Evolutionary conservation across 1,139 yeast species (phyloP).

Genomic region (Kodamaea suecica): DNA sequence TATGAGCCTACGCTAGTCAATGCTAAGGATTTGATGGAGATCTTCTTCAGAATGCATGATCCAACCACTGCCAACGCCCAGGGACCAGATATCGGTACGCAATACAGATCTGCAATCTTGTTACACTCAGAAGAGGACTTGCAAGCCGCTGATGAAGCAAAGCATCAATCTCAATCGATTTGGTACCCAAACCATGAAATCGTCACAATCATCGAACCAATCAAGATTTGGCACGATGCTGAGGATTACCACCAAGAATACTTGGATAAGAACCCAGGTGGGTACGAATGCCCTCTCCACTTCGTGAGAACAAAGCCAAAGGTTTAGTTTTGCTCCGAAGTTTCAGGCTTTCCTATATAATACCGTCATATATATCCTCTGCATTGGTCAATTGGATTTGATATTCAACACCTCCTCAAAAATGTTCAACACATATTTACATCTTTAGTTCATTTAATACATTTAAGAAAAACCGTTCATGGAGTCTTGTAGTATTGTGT

Average conservation of each 20-base stretch:
- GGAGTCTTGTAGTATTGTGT: too few species aligned
- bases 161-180: constrained; percentile 31
- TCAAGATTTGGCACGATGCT: constrained; percentile 78
- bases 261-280: constrained; percentile 72
- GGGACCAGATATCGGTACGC: constrained; percentile 83
- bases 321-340: constrained; percentile 14
- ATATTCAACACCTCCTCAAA: constrained; percentile 9
- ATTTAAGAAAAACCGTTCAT: too few species aligned
- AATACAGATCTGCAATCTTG: constrained; percentile 78
- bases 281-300: constrained; percentile 89
- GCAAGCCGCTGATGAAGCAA: constrained; percentile 26
- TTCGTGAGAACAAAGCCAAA: constrained; percentile 35
- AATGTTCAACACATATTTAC: constrained; percentile 8
- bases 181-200: constrained; percentile 45
- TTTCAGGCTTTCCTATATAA: neutral
- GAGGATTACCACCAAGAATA: constrained; percentile 91
- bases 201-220: constrained; percentile 68
- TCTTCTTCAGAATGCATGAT: constrained; percentile 90
- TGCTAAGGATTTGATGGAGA: constrained; percentile 65
- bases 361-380: neutral
- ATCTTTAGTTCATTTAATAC: neutral
- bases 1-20: constrained; percentile 67
- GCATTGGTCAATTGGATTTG: constrained; percentile 11
- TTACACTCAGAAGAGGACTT: constrained; percentile 49
- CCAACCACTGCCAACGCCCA: constrained; percentile 62